Evolutionary conservation across 345 rosid species (phyloP).

Genomic region (Conringia planisiliqua): DNA sequence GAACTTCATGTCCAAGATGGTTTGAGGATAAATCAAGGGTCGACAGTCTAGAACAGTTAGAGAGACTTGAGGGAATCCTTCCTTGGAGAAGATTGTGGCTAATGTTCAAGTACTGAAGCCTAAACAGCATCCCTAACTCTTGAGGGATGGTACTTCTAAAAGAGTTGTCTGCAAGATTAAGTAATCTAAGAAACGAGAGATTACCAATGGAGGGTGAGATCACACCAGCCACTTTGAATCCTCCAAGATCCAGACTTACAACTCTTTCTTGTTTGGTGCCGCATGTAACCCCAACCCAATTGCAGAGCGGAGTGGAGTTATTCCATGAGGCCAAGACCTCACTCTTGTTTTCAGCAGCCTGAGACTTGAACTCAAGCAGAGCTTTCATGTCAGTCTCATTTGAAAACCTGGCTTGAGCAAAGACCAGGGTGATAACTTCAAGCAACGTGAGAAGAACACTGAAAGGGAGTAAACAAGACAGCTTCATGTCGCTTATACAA

Average conservation of each 20-base stretch:
- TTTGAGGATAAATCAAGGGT: conserved; percentile 24
- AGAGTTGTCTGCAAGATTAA: conserved; percentile 28
- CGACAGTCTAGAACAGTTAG: conserved; percentile 16
- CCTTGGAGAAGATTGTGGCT: conserved; percentile 26
- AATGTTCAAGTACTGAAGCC: conserved; percentile 28
- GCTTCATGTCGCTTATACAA: conserved; percentile 21
- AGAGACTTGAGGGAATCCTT: conserved; percentile 13
- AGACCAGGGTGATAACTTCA: neutral
- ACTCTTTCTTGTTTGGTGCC: conserved; percentile 22
- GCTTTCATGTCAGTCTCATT: conserved; percentile 29
- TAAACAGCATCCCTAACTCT: conserved; percentile 18
- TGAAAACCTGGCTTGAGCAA: conserved; percentile 1
- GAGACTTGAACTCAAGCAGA: conserved; percentile 31
- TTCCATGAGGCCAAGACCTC: conserved; percentile 25
- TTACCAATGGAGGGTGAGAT: conserved; percentile 38
- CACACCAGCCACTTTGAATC: conserved; percentile 9
- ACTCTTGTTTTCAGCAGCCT: conserved; percentile 12
- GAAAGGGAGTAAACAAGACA: conserved; percentile 15
- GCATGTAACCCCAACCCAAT: conserved; percentile 32
- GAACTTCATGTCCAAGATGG: neutral
- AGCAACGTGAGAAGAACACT: conserved; percentile 8
- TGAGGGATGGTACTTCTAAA: conserved; percentile 17
- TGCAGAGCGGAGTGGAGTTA: conserved; percentile 22
- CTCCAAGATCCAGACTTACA: conserved; percentile 23
- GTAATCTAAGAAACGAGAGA: conserved; percentile 32